Conservation (phyloP, 164 flowering plant species). For the Annona cherimola region DNA sequence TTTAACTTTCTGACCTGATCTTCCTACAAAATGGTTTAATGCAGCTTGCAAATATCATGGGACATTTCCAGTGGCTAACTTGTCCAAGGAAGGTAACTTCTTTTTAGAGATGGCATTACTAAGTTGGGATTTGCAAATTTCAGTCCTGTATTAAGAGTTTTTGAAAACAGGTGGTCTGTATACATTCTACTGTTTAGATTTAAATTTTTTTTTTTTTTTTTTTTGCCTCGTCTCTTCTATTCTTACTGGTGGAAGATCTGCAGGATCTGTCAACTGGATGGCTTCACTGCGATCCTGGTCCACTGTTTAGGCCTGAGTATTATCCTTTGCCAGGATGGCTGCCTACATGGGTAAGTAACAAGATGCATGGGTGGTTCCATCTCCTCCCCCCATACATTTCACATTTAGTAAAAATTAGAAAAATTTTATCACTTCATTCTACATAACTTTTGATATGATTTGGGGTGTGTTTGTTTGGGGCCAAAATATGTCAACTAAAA, state of each 20-base stretch:
- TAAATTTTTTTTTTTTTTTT: too few species aligned
- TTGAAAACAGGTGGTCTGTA: neutral
- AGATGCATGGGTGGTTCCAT: neutral
- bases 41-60: slow-evolving; percentile 87
- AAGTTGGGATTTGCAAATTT: neutral
- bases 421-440: neutral
- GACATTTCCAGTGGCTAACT: slow-evolving; percentile 86
- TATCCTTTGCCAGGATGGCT: slow-evolving; percentile 53
- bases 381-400: neutral
- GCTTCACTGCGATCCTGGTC: slow-evolving; percentile 98
- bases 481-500: too few species aligned
- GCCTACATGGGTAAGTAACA: slow-evolving; percentile 62
- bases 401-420: neutral
- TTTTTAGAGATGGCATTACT: slow-evolving; percentile 2
- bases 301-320: slow-evolving; percentile 71
- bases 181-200: neutral
- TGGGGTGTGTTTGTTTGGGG: too few species aligned
- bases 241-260: slow-evolving; percentile 13
- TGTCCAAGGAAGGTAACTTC: slow-evolving; percentile 82
- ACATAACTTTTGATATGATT: neutral
- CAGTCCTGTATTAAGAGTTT: neutral
- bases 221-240: neutral
- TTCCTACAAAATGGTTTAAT: slow-evolving; percentile 12
- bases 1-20: neutral
- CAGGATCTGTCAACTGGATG: slow-evolving; percentile 94